Evolutionary conservation across 257 asterid species (phyloP).

Genomic region (Rhazya stricta): DNA sequence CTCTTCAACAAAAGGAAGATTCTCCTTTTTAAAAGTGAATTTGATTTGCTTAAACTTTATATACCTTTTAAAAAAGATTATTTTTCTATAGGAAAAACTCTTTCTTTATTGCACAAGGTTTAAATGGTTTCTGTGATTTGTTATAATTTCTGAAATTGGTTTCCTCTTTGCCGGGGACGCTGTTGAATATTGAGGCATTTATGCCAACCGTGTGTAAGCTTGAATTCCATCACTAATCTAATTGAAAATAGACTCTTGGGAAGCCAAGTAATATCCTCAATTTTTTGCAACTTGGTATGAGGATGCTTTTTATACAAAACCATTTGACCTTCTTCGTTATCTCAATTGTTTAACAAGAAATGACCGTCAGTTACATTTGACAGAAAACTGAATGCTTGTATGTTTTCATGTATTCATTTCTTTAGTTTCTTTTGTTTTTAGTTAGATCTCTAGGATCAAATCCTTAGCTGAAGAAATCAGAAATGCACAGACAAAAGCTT

Average conservation of each 20-base stretch:
- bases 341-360: neutral
- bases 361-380: neutral
- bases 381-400: neutral
- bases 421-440: neutral
- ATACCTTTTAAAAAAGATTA: neutral
- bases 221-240: neutral
- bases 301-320: neutral
- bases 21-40: neutral
- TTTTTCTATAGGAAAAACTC: neutral
- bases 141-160: neutral
- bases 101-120: neutral
- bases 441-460: too few relatives aligned
- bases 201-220: neutral
- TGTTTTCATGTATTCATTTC: neutral
- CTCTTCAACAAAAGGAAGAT: neutral
- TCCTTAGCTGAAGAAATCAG: neutral
- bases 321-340: neutral
- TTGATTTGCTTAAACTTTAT: neutral
- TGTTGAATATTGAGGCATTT: neutral
- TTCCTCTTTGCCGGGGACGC: neutral
- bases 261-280: neutral
- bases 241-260: neutral
- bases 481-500: neutral
- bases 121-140: neutral
- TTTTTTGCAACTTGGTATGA: neutral